phyloP scores from a whole-genome alignment of 176 grass and related monocot genomes.

The Triticum timopheevii region DNA sequence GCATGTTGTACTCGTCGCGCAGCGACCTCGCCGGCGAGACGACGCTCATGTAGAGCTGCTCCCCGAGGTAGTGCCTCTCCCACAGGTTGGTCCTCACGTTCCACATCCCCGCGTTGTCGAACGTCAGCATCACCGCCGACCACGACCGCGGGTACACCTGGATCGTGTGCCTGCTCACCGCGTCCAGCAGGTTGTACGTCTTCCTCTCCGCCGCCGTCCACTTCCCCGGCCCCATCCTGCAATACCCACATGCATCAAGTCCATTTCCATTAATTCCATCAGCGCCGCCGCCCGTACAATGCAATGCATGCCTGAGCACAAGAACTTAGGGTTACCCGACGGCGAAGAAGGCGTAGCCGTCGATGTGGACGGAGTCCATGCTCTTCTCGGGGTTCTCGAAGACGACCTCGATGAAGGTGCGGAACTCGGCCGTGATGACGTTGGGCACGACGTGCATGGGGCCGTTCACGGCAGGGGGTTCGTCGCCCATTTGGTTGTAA shows the following conservation, averaged over 20 bases:
- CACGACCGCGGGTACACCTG: constrained; percentile 66
- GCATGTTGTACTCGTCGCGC: constrained; percentile 75
- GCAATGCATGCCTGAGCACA: not conserved
- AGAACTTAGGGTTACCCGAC: constrained; percentile 47
- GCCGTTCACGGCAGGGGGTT: constrained; percentile 18
- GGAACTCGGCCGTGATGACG: constrained; percentile 65
- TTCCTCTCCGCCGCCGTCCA: constrained; percentile 44
- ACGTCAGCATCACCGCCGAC: constrained; percentile 63
- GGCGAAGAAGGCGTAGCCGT: constrained; percentile 91
- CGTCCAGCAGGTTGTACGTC: constrained; percentile 66
- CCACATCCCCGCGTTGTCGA: constrained; percentile 81
- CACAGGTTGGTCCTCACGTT: constrained; percentile 59
- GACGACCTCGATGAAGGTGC: constrained; percentile 85
- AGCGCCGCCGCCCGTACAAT: not conserved
- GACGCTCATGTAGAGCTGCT: constrained; percentile 69
- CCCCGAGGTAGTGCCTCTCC: constrained; percentile 63
- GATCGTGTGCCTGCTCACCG: constrained; percentile 68
- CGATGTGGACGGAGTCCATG: constrained; percentile 68
- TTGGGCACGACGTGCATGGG: constrained; percentile 45
- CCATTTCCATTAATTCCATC: not conserved
- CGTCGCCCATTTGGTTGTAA: constrained; percentile 62
- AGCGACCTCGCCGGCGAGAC: constrained; percentile 46
- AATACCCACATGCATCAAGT: not conserved
- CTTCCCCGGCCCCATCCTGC: constrained; percentile 61
- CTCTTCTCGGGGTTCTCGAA: constrained; percentile 92